Conservation (phyloP, 2,329 filamentous ascomycete species). For the Pestalotiopsis sp. region DNA sequence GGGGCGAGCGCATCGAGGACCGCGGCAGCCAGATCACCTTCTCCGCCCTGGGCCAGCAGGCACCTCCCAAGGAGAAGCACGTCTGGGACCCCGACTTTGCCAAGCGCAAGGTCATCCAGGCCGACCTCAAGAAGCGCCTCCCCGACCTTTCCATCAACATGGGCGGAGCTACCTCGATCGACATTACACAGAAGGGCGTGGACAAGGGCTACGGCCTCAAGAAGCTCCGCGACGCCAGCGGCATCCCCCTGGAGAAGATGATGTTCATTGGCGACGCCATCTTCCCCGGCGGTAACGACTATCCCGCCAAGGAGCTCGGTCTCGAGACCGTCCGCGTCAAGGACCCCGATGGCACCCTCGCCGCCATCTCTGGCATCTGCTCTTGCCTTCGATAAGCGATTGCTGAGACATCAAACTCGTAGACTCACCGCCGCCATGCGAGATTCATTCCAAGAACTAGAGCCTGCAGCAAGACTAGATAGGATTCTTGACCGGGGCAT, state of each 20-base stretch:
- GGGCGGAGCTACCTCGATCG: slow-evolving; percentile 43
- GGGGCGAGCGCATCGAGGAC: slow-evolving; percentile 42
- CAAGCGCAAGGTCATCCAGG: slow-evolving; percentile 41
- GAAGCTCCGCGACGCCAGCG: slow-evolving; percentile 28
- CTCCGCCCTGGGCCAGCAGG: slow-evolving; percentile 42
- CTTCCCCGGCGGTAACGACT: slow-evolving; percentile 42
- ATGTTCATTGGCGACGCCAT: slow-evolving; percentile 45
- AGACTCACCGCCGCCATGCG: background rate
- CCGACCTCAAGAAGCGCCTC: slow-evolving; percentile 36
- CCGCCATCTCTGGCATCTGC: slow-evolving; percentile 23
- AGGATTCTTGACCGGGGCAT: background rate
- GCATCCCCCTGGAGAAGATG: slow-evolving; percentile 38
- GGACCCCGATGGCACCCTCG: slow-evolving; percentile 24
- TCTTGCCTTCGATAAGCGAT: slow-evolving; percentile 18
- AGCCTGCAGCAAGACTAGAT: background rate
- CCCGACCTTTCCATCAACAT: slow-evolving; percentile 42
- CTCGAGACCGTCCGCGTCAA: slow-evolving; percentile 23
- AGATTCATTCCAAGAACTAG: background rate
- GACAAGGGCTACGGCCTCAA: slow-evolving; percentile 38
- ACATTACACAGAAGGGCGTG: slow-evolving; percentile 41
- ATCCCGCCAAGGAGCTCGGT: slow-evolving; percentile 37
- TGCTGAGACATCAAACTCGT: background rate
- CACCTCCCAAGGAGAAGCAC: slow-evolving; percentile 38
- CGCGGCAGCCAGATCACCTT: slow-evolving; percentile 45
- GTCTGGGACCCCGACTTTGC: slow-evolving; percentile 42